Conservation (phyloP, 768 basidiomycete genomes). For the Suillus variegatus region DNA sequence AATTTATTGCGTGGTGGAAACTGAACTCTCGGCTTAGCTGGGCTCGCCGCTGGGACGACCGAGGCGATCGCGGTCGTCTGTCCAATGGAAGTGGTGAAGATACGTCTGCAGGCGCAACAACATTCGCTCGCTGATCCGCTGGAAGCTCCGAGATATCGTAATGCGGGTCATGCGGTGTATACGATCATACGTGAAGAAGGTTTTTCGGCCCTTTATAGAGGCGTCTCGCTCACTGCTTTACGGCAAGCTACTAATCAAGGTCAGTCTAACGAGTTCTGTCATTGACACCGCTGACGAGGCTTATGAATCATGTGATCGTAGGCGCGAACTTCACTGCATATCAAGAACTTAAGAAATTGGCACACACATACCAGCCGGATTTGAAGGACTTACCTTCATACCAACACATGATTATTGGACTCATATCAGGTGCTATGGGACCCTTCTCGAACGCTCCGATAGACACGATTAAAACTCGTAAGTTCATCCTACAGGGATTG, state of each 20-base stretch:
- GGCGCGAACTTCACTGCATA: constrained; percentile 99
- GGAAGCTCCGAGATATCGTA: constrained; percentile 91
- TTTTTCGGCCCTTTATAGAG: constrained; percentile 79
- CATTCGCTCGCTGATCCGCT: constrained; percentile 96
- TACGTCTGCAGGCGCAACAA: constrained; percentile 94
- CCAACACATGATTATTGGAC: constrained; percentile 93
- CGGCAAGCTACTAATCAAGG: constrained; percentile 99
- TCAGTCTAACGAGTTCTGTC: constrained; percentile 25
- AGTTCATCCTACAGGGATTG: constrained; percentile 28
- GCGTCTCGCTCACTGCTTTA: constrained; percentile 90
- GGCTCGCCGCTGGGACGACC: constrained; percentile 91
- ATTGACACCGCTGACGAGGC: constrained; percentile 7
- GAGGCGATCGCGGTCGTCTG: constrained; percentile 95
- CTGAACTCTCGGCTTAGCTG: constrained; percentile 53
- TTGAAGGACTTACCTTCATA: constrained; percentile 83
- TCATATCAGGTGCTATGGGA: constrained; percentile 97
- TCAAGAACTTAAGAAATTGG: constrained; percentile 91
- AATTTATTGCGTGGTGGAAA: not conserved
- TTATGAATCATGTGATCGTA: constrained; percentile 20
- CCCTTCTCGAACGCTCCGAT: constrained; percentile 98
- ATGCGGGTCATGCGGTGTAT: constrained; percentile 96
- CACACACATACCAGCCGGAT: constrained; percentile 77
- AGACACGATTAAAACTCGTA: constrained; percentile 93
- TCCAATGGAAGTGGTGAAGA: constrained; percentile 99
- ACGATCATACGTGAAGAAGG: constrained; percentile 95